A percentile compares a stretch with the other conserved stretches of the same genome.
Conservation (phyloP, 805 yeast genomes). For the Lachancea waltii region DNA sequence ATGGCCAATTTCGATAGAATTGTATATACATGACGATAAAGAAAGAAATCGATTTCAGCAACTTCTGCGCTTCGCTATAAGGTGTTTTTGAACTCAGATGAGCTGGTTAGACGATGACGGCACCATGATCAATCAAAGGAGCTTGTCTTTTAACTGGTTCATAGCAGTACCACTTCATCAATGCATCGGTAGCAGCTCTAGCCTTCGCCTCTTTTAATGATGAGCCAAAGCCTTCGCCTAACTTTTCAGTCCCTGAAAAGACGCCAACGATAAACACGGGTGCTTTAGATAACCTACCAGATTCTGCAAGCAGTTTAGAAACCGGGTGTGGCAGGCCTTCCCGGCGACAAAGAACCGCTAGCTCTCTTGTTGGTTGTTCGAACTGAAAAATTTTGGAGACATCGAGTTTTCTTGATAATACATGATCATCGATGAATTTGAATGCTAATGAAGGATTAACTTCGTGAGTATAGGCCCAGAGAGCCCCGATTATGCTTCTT, state of each 20-base stretch:
- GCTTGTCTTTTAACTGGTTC: slow-evolving; percentile 59
- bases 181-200: slow-evolving; percentile 84
- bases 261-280: slow-evolving; percentile 91
- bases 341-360: slow-evolving; percentile 68
- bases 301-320: slow-evolving; percentile 81
- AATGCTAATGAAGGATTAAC: slow-evolving; percentile 52
- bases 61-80: background rate
- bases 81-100: background rate
- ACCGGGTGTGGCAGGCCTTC: slow-evolving; percentile 70
- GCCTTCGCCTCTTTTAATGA: slow-evolving; percentile 87
- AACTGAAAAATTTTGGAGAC: slow-evolving; percentile 70
- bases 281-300: slow-evolving; percentile 78
- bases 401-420: slow-evolving; percentile 77
- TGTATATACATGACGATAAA: slow-evolving; percentile 3
- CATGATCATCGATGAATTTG: slow-evolving; percentile 63
- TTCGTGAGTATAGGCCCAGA: slow-evolving; percentile 53
- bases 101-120: slow-evolving; percentile 35
- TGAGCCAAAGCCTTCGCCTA: slow-evolving; percentile 93
- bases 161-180: slow-evolving; percentile 88
- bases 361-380: slow-evolving; percentile 78
- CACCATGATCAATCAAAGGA: slow-evolving; percentile 48
- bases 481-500: slow-evolving; percentile 76
- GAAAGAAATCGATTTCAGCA: background rate
- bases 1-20: background rate
- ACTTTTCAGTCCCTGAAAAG: slow-evolving; percentile 70